These are phyloP conservation scores for Akanthomyces lecanii DNA, from an alignment of 2,329 filamentous ascomycete species.

Conservation along the genomic window DNA sequence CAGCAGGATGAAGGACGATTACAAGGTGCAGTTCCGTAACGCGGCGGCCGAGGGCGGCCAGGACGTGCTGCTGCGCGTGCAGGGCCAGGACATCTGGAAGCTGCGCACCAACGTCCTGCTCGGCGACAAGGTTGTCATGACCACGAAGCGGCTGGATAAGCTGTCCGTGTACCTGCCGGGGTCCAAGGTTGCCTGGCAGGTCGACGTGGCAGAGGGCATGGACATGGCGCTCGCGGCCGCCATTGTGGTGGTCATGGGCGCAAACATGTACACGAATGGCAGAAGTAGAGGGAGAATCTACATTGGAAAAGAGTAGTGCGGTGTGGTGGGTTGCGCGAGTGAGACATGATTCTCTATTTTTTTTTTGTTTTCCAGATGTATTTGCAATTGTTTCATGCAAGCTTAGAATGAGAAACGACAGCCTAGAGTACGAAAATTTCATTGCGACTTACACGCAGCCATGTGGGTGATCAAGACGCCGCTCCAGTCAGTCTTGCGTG, in stretches of 20 bases:
- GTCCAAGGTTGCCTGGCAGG: neutral
- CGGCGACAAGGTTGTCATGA: neutral
- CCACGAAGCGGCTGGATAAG: conserved; percentile 1
- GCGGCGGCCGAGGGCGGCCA: neutral
- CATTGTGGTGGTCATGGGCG: conserved; percentile 1
- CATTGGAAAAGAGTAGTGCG: neutral
- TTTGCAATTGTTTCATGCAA: neutral
- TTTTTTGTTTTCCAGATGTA: neutral
- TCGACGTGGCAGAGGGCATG: neutral
- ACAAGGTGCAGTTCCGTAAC: neutral
- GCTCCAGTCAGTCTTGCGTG: too few species aligned
- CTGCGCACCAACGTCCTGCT: conserved; percentile 3
- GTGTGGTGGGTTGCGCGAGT: neutral
- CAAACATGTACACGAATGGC: conserved; percentile 3
- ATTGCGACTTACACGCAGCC: neutral
- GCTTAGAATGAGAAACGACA: neutral
- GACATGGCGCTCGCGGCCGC: neutral
- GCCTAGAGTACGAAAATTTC: neutral
- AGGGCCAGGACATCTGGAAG: conserved; percentile 12
- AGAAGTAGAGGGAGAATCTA: neutral
- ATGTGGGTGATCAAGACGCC: too few species aligned
- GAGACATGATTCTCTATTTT: neutral
- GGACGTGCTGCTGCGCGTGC: neutral
- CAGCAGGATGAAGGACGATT: neutral
- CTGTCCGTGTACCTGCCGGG: neutral